Evolutionary conservation across 2,329 filamentous ascomycete species (phyloP).

Genomic region (Pseudocercospora fuligena): DNA sequence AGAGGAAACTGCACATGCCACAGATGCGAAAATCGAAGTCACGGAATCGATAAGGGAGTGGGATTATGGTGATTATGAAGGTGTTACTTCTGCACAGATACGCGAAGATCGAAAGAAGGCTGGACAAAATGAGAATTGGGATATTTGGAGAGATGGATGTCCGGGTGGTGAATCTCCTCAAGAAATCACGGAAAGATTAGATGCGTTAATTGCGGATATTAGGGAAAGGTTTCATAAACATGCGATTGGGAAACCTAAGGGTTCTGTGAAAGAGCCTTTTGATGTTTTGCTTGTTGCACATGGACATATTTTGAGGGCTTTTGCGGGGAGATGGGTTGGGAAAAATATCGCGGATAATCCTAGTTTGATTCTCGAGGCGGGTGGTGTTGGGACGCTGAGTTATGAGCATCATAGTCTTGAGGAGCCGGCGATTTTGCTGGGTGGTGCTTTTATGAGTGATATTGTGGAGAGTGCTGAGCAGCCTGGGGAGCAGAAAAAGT

Average conservation of each 20-base stretch:
- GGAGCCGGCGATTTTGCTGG: constrained; percentile 57
- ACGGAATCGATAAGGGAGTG: constrained; percentile 63
- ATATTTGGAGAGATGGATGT: constrained; percentile 88
- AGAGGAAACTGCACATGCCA: constrained; percentile 34
- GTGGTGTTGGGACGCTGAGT: constrained; percentile 57
- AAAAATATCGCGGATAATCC: constrained; percentile 76
- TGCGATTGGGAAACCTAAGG: constrained; percentile 59
- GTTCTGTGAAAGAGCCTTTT: constrained; percentile 46
- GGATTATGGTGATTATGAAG: constrained; percentile 69
- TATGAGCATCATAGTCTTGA: constrained; percentile 57
- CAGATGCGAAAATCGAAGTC: constrained; percentile 51
- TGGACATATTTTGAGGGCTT: constrained; percentile 84
- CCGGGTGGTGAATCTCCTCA: constrained; percentile 73
- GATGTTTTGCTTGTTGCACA: constrained; percentile 85
- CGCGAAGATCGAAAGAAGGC: constrained; percentile 49
- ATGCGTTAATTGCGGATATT: constrained; percentile 77
- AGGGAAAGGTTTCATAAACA: constrained; percentile 54
- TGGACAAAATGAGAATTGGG: constrained; percentile 65
- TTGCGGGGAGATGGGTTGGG: constrained; percentile 84
- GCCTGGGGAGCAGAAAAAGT: constrained; percentile 7
- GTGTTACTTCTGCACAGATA: constrained; percentile 59
- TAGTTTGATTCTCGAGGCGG: constrained; percentile 76
- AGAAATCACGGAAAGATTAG: constrained; percentile 73
- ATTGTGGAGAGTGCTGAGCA: constrained; percentile 49
- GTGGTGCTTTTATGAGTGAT: constrained; percentile 57